phyloP scores from a whole-genome alignment of 2,329 filamentous ascomycete species.

The Venturia aucupariae region DNA sequence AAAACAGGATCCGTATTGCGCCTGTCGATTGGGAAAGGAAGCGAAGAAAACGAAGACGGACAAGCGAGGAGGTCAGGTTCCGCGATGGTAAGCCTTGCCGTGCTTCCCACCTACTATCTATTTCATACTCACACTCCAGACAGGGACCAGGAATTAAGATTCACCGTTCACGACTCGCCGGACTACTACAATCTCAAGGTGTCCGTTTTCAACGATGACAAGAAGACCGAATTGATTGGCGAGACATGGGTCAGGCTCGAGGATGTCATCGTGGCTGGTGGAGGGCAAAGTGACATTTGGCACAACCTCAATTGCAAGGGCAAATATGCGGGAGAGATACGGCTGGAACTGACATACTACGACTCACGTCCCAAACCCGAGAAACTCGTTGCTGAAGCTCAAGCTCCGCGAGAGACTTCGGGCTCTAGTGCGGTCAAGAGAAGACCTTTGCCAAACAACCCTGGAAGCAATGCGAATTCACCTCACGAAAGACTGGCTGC shows the following conservation, averaged over 20 bases:
- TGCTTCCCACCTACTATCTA: conserved; percentile 34
- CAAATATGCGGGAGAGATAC: conserved; percentile 91
- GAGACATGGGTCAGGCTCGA: conserved; percentile 84
- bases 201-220: conserved; percentile 96
- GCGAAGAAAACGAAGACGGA: conserved; percentile 96
- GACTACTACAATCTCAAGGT: conserved; percentile 96
- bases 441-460: conserved; percentile 73
- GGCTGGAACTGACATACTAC: conserved; percentile 94
- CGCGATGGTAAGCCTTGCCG: conserved; percentile 63
- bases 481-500: background rate
- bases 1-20: conserved; percentile 97
- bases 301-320: conserved; percentile 78
- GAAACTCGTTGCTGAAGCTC: conserved; percentile 44
- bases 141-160: conserved; percentile 96
- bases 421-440: conserved; percentile 54
- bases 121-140: conserved; percentile 17
- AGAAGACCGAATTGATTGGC: conserved; percentile 92
- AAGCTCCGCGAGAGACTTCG: conserved; percentile 24
- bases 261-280: conserved; percentile 71
- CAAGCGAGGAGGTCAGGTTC: conserved; percentile 87
- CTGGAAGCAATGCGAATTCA: conserved; percentile 37
- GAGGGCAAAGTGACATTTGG: conserved; percentile 92
- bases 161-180: conserved; percentile 88
- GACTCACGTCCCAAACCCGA: conserved; percentile 77
- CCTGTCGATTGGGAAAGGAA: conserved; percentile 86